Conservation (phyloP, 371 early-diverging fungal species). For the Lichtheimia ramosa region DNA sequence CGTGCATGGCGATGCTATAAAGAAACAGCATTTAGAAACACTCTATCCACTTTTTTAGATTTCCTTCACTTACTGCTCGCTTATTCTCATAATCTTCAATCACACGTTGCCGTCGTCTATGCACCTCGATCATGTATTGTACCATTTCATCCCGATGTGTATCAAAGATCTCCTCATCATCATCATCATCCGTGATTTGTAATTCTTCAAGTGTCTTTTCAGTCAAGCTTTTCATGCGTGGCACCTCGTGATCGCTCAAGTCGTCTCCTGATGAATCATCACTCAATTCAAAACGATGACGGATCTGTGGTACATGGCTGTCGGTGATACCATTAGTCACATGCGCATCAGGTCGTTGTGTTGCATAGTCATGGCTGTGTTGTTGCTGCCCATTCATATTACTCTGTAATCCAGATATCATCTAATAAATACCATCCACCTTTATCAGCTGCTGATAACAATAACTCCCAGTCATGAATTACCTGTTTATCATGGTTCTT, state of each 20-base stretch:
- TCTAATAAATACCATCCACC: too few species aligned
- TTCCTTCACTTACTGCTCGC: constrained; percentile 27
- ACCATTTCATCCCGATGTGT: constrained; percentile 38
- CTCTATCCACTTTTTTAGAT: not conserved
- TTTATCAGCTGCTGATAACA: not conserved
- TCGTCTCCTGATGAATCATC: constrained; percentile 32
- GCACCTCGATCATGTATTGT: constrained; percentile 46
- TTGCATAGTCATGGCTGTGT: not conserved
- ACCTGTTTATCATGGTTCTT: too few species aligned
- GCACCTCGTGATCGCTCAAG: constrained; percentile 20
- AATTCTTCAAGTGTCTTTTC: constrained; percentile 26
- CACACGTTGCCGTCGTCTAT: constrained; percentile 29
- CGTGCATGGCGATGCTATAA: constrained; percentile 25
- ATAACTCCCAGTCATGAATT: too few species aligned
- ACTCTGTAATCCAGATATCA: too few species aligned
- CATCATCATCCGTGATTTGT: constrained; percentile 23
- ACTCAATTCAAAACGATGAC: constrained; percentile 13
- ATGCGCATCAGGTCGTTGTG: not conserved
- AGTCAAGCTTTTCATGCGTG: constrained; percentile 12
- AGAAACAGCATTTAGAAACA: not conserved
- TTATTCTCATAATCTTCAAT: constrained; percentile 47
- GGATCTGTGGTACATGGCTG: not conserved
- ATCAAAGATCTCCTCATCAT: constrained; percentile 36
- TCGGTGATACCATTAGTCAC: not conserved
- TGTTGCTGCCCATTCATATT: constrained; percentile 3